Base-by-base conservation (phyloP, 2,329 filamentous ascomycete genomes). In the Periconia digitata region DNA sequence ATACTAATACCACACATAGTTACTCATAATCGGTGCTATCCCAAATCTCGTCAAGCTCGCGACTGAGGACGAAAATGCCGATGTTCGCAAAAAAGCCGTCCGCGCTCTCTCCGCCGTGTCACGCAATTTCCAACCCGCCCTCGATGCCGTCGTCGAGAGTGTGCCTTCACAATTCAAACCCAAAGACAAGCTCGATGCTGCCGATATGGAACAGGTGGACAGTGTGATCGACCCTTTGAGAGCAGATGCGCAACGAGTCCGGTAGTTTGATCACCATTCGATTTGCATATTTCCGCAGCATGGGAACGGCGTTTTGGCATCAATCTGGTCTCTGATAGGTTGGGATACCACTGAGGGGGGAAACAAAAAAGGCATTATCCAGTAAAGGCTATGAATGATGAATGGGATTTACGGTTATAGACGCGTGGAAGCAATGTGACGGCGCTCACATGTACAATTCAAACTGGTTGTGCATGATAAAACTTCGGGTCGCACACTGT, bases 151-250 rank as follows among this genome's bases (percentile, higher is more conserved):
- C 21, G 79, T 92, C 73, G 86, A 90, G 68, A 76, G 79, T 20
- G 76, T 91, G 52, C 82, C 85, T 1, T 77, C 80, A 29, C 81
- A 86, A 62, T 74, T 84, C 42, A 80, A 84, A 64, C 70, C 71
- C 1, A 76, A 79, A 23, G 76, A 71, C 16, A 85, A 84, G 59
- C 74, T 92, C n/a, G 88, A 96, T 65, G 90, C 92, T 0, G 77
- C 74, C 17, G 85, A 96, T 70, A 97, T 97, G 94, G 88, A 91
- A 44, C 85, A 84, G 7, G 85, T 96, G 35, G 90, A 96, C 71
- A 76, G 72, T 23, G 74, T 95, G 41, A 90, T 95, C 68, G 77
- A 82, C 43, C 81, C 76, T 27, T 73, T 96, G 51, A 83, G 54
- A 39, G 32, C 27, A 10, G 32, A 47, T 29, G 49, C 49, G 8